Evolutionary conservation across 1,284 basidiomycete species (phyloP).

Genomic region (Pterulicium gracile): DNA sequence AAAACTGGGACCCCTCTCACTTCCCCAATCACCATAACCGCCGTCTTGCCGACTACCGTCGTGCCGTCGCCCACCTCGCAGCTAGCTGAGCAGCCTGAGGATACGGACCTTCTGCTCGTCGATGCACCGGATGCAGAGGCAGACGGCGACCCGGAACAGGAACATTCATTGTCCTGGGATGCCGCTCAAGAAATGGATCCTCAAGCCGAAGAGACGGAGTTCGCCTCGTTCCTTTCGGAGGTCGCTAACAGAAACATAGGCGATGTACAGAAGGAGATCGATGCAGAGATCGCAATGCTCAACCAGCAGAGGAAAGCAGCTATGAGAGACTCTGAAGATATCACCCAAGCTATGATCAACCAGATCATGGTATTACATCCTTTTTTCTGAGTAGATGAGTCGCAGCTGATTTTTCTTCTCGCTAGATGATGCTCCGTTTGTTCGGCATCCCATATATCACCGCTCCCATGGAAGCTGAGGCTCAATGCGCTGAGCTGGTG

Average conservation of each 20-base stretch:
- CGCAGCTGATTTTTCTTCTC: not conserved
- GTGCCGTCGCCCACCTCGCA: too few species aligned
- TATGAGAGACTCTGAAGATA: conserved; percentile 89
- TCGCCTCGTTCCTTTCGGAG: conserved; percentile 83
- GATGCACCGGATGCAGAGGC: conserved; percentile 13
- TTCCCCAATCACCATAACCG: conserved; percentile 10
- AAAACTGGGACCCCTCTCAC: conserved; percentile 10
- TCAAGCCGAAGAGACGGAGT: conserved; percentile 81
- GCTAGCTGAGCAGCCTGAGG: too few species aligned
- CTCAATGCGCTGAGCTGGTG: conserved; percentile 93
- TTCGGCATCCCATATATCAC: conserved; percentile 98
- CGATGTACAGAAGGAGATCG: conserved; percentile 79
- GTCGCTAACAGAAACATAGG: conserved; percentile 79
- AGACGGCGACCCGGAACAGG: conserved; percentile 21
- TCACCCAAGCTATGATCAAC: conserved; percentile 88
- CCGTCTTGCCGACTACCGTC: conserved; percentile 9
- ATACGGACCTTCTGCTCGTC: too few species aligned
- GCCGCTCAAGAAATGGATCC: conserved; percentile 75
- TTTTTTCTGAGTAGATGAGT: not conserved
- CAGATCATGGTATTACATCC: conserved; percentile 75
- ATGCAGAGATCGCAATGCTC: conserved; percentile 79
- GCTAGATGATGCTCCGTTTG: conserved; percentile 73
- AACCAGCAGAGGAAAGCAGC: conserved; percentile 81
- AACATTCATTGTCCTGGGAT: conserved; percentile 36
- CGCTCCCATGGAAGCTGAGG: conserved; percentile 99